Percentiles rank a stretch among this genome's conserved stretches.
Conservation (phyloP, 768 basidiomycete genomes). For the Podaxis mareebaensis region DNA sequence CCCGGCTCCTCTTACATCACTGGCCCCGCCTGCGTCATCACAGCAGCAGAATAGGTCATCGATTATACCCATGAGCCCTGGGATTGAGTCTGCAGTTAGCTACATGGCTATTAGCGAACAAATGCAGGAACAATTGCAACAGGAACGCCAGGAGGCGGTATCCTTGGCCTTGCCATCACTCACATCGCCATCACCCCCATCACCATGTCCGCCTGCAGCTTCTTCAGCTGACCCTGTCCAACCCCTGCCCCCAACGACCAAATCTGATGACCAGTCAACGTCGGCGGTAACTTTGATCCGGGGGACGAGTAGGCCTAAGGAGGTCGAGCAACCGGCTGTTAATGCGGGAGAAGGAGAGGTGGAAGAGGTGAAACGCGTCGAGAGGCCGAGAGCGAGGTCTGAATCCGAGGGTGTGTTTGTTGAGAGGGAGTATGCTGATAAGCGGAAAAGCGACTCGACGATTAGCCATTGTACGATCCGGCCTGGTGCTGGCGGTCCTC, state of each 20-base stretch:
- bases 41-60: slow-evolving; percentile 42
- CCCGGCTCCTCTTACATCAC: slow-evolving; percentile 13
- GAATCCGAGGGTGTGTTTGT: slow-evolving; percentile 12
- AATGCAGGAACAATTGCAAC: slow-evolving; percentile 18
- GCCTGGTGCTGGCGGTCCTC: slow-evolving; percentile 45
- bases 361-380: slow-evolving; percentile 13
- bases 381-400: slow-evolving; percentile 9
- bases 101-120: slow-evolving; percentile 43
- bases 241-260: slow-evolving; percentile 18
- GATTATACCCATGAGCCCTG: slow-evolving; percentile 57
- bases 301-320: slow-evolving; percentile 12
- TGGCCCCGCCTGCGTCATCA: not conserved
- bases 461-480: slow-evolving; percentile 75
- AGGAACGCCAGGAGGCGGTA: slow-evolving; percentile 6
- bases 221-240: not conserved
- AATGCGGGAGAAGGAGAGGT: slow-evolving; percentile 27
- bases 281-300: slow-evolving; percentile 3
- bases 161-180: slow-evolving; percentile 5
- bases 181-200: slow-evolving; percentile 1
- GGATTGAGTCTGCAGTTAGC: slow-evolving; percentile 57
- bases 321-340: slow-evolving; percentile 16
- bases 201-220: not conserved
- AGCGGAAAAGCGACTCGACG: slow-evolving; percentile 85
- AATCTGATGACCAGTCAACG: slow-evolving; percentile 23
- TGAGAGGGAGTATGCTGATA: slow-evolving; percentile 53